Conservation (phyloP, 2,329 filamentous ascomycete genomes). For the Calonectria montana region DNA sequence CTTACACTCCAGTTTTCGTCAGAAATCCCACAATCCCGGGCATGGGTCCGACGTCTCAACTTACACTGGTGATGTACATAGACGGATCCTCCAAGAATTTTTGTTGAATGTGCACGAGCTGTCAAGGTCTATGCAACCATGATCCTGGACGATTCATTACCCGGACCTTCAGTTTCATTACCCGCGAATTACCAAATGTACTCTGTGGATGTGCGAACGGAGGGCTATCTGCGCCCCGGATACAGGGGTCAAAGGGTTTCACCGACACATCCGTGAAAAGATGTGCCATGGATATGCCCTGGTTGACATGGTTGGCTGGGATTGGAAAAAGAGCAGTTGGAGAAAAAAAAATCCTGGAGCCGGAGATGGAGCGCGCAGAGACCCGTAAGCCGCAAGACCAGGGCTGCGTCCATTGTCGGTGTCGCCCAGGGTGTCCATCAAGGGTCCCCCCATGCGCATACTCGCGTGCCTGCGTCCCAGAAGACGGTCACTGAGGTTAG, state of each 20-base stretch:
- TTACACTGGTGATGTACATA: background rate
- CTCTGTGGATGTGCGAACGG: constrained; percentile 37
- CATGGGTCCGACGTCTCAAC: constrained; percentile 1
- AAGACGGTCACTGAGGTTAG: constrained; percentile 46
- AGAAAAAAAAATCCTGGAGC: constrained; percentile 43
- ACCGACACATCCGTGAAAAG: constrained; percentile 30
- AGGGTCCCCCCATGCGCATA: constrained; percentile 34
- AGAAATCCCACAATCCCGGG: constrained; percentile 1
- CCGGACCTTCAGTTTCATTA: constrained; percentile 33
- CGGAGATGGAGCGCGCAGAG: constrained; percentile 36
- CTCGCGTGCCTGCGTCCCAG: constrained; percentile 45
- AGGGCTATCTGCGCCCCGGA: constrained; percentile 40
- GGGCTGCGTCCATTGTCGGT: constrained; percentile 25
- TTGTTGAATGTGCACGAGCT: constrained; percentile 33
- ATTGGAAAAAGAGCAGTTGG: constrained; percentile 26
- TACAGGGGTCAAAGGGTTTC: constrained; percentile 28
- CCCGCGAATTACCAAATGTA: constrained; percentile 27
- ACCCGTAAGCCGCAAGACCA: constrained; percentile 28
- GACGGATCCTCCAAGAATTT: constrained; percentile 29
- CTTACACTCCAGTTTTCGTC: constrained; percentile 4
- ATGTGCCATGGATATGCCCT: constrained; percentile 38
- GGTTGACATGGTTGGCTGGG: constrained; percentile 29
- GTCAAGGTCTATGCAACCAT: constrained; percentile 30
- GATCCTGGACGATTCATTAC: constrained; percentile 38
- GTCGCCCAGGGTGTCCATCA: constrained; percentile 30